Evolutionary conservation across 108 stramenopile species (phyloP).

Genomic region (Nitzschia inconspicua): DNA sequence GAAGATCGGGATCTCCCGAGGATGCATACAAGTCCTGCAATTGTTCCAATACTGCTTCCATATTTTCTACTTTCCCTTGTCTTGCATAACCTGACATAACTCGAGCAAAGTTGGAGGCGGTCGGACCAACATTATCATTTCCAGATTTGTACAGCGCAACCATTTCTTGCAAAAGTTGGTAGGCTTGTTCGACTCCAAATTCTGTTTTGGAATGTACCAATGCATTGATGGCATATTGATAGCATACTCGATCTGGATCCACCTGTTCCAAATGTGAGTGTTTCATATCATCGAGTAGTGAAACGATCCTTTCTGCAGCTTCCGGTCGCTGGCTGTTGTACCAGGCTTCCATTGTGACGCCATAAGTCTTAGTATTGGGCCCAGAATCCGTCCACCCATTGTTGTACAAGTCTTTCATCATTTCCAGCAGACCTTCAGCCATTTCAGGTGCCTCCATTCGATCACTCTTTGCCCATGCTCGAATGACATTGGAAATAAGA

Average conservation of each 20-base stretch:
- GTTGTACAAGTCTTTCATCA: slow-evolving; percentile 45
- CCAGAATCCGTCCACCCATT: slow-evolving; percentile 16
- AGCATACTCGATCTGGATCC: slow-evolving; percentile 29
- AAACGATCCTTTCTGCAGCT: slow-evolving; percentile 8
- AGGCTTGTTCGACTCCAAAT: slow-evolving; percentile 18
- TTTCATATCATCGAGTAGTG: slow-evolving; percentile 27
- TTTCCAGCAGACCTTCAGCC: slow-evolving; percentile 42
- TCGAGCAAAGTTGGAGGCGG: slow-evolving; percentile 17
- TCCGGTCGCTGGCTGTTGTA: slow-evolving; percentile 20
- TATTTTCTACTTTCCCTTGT: slow-evolving; percentile 5
- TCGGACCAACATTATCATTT: slow-evolving; percentile 21
- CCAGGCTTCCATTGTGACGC: slow-evolving; percentile 33
- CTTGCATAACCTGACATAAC: slow-evolving; percentile 25
- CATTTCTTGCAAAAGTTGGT: slow-evolving; percentile 27
- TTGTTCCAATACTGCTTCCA: slow-evolving; percentile 10
- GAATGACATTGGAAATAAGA: slow-evolving; percentile 57
- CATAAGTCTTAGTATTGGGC: slow-evolving; percentile 29
- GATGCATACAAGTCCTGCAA: slow-evolving; percentile 13
- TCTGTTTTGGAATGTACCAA: slow-evolving; percentile 22
- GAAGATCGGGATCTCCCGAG: slow-evolving; percentile 10
- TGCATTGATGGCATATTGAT: slow-evolving; percentile 31
- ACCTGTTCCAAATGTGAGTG: slow-evolving; percentile 11
- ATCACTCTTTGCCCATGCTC: slow-evolving; percentile 66
- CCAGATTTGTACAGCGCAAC: slow-evolving; percentile 21
- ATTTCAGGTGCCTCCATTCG: slow-evolving; percentile 41